phyloP scores from a whole-genome alignment of 2,329 filamentous ascomycete species.

The Penicillium sp. region DNA sequence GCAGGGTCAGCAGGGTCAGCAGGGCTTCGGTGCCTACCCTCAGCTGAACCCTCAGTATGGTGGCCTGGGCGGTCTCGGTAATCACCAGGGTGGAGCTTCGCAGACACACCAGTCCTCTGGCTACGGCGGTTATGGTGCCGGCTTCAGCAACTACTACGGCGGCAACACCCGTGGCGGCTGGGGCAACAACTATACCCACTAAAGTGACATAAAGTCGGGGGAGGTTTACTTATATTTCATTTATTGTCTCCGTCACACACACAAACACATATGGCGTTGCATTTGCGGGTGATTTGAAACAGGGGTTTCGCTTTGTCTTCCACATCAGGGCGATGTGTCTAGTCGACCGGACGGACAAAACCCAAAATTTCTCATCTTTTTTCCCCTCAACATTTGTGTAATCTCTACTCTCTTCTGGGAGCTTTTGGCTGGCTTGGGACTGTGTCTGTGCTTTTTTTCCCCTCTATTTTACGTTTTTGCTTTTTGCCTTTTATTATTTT shows the following conservation, averaged over 20 bases:
- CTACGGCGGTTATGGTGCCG: slow-evolving; percentile 43
- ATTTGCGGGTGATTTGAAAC: slow-evolving; percentile 25
- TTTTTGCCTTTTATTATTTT: slow-evolving; percentile 11
- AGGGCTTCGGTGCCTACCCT: slow-evolving; percentile 55
- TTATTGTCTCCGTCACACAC: slow-evolving; percentile 25
- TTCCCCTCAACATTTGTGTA: slow-evolving; percentile 36
- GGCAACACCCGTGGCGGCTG: slow-evolving; percentile 43
- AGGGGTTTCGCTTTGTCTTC: slow-evolving; percentile 13
- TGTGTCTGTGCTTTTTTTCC: slow-evolving; percentile 12
- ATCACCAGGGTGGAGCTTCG: slow-evolving; percentile 40
- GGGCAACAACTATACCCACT: slow-evolving; percentile 47
- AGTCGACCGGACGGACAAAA: slow-evolving; percentile 7
- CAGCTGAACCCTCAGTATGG: slow-evolving; percentile 53
- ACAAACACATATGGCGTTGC: slow-evolving; percentile 30
- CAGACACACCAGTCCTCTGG: slow-evolving; percentile 40
- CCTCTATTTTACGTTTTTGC: neutral
- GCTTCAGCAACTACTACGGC: slow-evolving; percentile 43
- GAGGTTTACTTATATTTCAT: slow-evolving; percentile 8
- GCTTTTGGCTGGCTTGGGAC: slow-evolving; percentile 35
- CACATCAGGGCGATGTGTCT: slow-evolving; percentile 6
- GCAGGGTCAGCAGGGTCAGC: slow-evolving; percentile 51
- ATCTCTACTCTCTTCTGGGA: slow-evolving; percentile 40
- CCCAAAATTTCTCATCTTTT: slow-evolving; percentile 25
- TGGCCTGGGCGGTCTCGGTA: slow-evolving; percentile 42
- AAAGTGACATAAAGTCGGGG: slow-evolving; percentile 27